Base-by-base conservation (phyloP, 2,329 filamentous ascomycete species). In the Anthostomella pinea region DNA sequence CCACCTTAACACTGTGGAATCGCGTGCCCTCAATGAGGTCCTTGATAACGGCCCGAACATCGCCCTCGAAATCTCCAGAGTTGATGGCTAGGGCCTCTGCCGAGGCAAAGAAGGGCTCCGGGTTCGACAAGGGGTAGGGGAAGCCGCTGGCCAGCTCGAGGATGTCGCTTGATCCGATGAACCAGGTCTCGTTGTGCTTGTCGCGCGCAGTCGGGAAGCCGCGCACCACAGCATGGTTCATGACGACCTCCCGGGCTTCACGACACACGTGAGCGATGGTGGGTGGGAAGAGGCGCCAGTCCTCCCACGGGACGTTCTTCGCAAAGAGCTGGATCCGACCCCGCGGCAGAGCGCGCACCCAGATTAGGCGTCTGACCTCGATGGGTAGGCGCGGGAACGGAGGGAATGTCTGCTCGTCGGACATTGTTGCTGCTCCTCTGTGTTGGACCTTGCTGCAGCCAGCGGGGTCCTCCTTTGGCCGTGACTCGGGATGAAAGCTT, bases 131-230 rank as follows among this genome's bases (percentile, higher is more conserved):
- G 4, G 52, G 52, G 27, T 56, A 56, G n/a, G 53, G 53, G 29
- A 54, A 56, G 25, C 53, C 53, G 40, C 52, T 54, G 27, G 53
- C 46, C 16, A 56, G 48, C 35, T 56, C 53, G 5, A 56, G 52
- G 16, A 54, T 42, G 32, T 56, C 53, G 16, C 35, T 41, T 21
- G 46, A 48, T 18, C 49, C 49, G 7, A 56, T 39, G 27, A 56
- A 56, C 52, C 53, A 56, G 3, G 53, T 56, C 27, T 53, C 49
- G 19, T 49, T 56, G 30, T 54, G 41, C 30, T 25, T 43, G 22
- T 55, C 52, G 4, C 38, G 30, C 1, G 46, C 48, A 8, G 53
- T 54, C 9, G 52, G 53, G 25, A 56, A 56, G 5, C 53, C 53
- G 21, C 53, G 49, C 22, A 56, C 51, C 16, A 55, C 44, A 3